Evolutionary conservation across 140 eudicot genomes (phyloP), one percentile per base, ranked within the genome.

Genomic region (Senecio squalidus): DNA sequence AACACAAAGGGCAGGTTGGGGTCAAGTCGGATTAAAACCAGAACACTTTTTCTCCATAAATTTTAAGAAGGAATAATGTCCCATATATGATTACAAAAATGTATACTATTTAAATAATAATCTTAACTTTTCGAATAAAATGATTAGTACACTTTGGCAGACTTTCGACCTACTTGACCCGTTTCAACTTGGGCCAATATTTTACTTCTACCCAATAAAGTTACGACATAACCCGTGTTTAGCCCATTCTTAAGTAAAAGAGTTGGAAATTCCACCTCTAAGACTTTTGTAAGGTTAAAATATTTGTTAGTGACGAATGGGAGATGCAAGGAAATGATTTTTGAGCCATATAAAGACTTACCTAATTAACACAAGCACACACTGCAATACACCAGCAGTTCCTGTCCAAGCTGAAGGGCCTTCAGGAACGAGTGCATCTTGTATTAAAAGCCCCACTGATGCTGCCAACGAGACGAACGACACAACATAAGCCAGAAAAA

Each of bases 401-500:
- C 95, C 95, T 2, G 95, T 82, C 95, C 91, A 86, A 20, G 95
- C 78, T 16, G 95, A 86, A 40, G 95, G 91, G 28, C 88, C 84
- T 60, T 84, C 57, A 9, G 74, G 61, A 60, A 72, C 68, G 0
- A 86, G 87, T 30, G 95, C 84, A 31, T 86, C 95, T 80, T 86
- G 85, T 73, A 86, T 86, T 44, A 82, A 71, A 60, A 86, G 64
- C 22, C 95, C 93, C 10, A 86, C 95, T 0, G 92, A 83, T 33
- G 95, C 95, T 16, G 95, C 93, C 73, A 86, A 76, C 4, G 95
- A 86, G 58, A 86, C 92, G 28, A 86, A 86, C 3, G 95, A 80
- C 28, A 86, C 80, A 24, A 86, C 95, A 80, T 86, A 86, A 3
- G 95, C 95, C 2, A 86, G 76, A 52, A 86, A 86, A 47, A 86